These are phyloP conservation scores for Kandelia obovata DNA, from an alignment of 345 rosid species.

Conservation along the genomic window DNA sequence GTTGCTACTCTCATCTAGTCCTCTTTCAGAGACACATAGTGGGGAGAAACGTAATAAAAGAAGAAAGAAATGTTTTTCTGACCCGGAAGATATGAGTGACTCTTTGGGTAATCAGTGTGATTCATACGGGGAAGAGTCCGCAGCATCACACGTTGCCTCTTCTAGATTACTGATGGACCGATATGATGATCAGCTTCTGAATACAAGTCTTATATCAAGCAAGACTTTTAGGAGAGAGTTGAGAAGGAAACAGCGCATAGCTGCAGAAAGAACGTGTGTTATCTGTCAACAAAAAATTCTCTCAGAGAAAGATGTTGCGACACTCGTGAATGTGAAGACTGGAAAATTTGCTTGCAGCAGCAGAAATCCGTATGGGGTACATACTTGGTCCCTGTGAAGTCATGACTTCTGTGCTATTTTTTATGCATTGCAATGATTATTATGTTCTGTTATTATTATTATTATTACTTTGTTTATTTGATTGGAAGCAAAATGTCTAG, in stretches of 20 bases:
- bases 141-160: constrained; percentile 39
- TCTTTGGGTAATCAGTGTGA: constrained; percentile 54
- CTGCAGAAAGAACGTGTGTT: constrained; percentile 82
- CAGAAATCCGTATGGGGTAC: constrained; percentile 74
- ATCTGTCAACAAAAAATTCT: constrained; percentile 90
- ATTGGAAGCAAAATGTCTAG: background rate
- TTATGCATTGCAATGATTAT: constrained; percentile 1
- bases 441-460: background rate
- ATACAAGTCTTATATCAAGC: constrained; percentile 49
- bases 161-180: constrained; percentile 47
- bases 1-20: constrained; percentile 49
- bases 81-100: constrained; percentile 68
- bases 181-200: constrained; percentile 57
- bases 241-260: constrained; percentile 68
- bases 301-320: constrained; percentile 78
- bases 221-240: constrained; percentile 65
- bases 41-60: constrained; percentile 38
- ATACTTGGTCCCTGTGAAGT: constrained; percentile 9
- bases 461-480: background rate
- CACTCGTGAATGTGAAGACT: constrained; percentile 71
- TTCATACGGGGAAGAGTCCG: constrained; percentile 68
- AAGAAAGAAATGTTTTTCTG: constrained; percentile 72
- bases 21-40: constrained; percentile 32
- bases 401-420: background rate
- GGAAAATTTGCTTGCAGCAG: constrained; percentile 78